Evolutionary conservation across 2,329 filamentous ascomycete genomes (phyloP), one percentile per base, ranked within the genome.

Genomic region (Aspergillus tamarii): DNA sequence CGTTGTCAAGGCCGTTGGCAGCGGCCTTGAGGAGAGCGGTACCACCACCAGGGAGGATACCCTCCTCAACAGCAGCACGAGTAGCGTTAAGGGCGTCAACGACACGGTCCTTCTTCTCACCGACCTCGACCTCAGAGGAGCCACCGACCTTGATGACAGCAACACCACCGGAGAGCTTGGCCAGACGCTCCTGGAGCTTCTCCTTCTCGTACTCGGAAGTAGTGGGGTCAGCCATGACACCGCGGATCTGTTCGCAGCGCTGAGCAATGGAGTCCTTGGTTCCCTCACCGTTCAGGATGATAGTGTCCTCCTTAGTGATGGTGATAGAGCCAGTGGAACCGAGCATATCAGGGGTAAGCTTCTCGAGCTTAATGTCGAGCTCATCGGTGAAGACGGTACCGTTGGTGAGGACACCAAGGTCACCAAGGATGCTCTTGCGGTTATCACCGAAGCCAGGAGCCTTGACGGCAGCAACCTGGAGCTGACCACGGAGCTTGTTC

Each of bases 131-230:
- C 84, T 99, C 95, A 68, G 94, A 98, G 69, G 94, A 88, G 80
- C 95, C 95, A 75, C 95, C 95, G 68, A 99, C 95, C 88, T 96
- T 97, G 88, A 99, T 98, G 83, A 99, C 95, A 74, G 95, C 95
- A 74, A 99, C 95, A 87, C 95, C 95, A 69, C 95, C 95, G 71
- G 95, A 98, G 72, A 99, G 92, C 90, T 99, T 99, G 73, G 95
- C 95, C 66, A 99, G 92, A 84, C 95, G 95, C 87, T 99, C 95
- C 85, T 98, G 95, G 70, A 99, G 92, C 89, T 99, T 99, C 91
- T 99, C 95, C 89, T 97, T 98, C 89, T 99, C 95, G 84, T 99
- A 99, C 78, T 99, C 95, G 56, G 94, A 97, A 69, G 95, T 99
- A 73, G 88, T 90, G 70, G 94, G 91, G 84, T 99, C 95, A 67